A percentile compares a stretch with the other conserved stretches of the same genome.
Conservation (phyloP, 2,329 filamentous ascomycete species). For the Colletotrichum somersetense region DNA sequence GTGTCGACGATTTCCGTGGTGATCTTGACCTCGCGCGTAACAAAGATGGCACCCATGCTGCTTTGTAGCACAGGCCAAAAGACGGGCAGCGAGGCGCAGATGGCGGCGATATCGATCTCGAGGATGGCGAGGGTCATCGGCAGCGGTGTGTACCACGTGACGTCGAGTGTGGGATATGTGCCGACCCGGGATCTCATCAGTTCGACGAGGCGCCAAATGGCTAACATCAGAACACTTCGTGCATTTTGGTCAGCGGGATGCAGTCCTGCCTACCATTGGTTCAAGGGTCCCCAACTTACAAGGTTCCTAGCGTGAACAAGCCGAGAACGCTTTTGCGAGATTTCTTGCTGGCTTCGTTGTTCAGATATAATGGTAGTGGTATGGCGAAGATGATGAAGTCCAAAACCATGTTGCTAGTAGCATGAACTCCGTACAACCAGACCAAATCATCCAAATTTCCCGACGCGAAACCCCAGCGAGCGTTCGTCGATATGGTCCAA, state of each 20-base stretch:
- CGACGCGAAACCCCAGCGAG: constrained; percentile 50
- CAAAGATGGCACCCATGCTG: constrained; percentile 50
- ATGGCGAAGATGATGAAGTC: constrained; percentile 51
- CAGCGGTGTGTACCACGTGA: constrained; percentile 52
- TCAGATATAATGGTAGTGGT: constrained; percentile 49
- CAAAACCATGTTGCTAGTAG: constrained; percentile 49
- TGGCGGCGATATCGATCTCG: constrained; percentile 48
- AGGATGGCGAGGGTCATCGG: constrained; percentile 50
- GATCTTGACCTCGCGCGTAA: constrained; percentile 51
- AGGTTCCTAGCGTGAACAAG: constrained; percentile 49
- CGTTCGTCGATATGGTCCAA: constrained; percentile 33
- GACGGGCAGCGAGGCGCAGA: constrained; percentile 37
- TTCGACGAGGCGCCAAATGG: constrained; percentile 49
- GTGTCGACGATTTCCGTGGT: constrained; percentile 21
- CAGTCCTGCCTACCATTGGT: background rate
- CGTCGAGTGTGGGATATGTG: constrained; percentile 51
- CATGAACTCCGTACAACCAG: constrained; percentile 48
- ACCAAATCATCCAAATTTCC: constrained; percentile 44
- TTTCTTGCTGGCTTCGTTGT: constrained; percentile 45
- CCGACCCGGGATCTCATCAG: constrained; percentile 49
- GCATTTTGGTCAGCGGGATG: background rate
- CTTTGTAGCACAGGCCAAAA: constrained; percentile 45
- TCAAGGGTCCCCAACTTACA: constrained; percentile 45
- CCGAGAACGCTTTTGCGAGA: constrained; percentile 49
- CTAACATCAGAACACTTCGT: constrained; percentile 40